Evolutionary conservation across 352 stramenopile genomes (phyloP).

Genomic region (Globisporangium canariense): DNA sequence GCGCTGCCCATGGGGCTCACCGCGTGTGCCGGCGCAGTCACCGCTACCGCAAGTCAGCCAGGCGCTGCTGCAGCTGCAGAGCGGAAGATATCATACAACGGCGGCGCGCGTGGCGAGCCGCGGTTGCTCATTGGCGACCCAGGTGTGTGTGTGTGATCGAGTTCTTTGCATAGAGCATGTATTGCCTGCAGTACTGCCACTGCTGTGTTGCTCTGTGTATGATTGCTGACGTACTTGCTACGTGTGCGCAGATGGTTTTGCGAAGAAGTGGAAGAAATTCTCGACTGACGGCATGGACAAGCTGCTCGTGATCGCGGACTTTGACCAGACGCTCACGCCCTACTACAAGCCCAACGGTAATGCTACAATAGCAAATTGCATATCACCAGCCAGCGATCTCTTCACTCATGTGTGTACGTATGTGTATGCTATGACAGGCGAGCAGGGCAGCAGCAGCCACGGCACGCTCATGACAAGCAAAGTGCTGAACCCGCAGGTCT

Average conservation of each 20-base stretch:
- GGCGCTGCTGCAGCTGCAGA: neutral
- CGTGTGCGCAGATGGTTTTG: conserved; percentile 24
- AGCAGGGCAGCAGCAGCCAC: conserved; percentile 24
- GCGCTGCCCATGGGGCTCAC: neutral
- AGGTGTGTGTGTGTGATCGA: neutral
- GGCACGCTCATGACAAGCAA: conserved; percentile 46
- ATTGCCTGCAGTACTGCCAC: neutral
- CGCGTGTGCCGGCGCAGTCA: neutral
- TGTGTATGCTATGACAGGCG: neutral
- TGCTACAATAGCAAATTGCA: neutral
- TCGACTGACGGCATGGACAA: conserved; percentile 55
- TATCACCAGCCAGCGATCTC: too few relatives aligned
- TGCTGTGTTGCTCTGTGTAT: neutral
- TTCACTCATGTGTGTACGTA: too few relatives aligned
- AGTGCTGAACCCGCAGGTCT: conserved; percentile 36
- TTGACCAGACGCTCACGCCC: conserved; percentile 79
- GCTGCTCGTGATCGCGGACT: conserved; percentile 79
- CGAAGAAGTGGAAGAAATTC: conserved; percentile 78
- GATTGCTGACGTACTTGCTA: neutral
- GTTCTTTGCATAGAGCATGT: neutral
- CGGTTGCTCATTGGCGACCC: conserved; percentile 2
- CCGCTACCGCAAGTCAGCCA: neutral
- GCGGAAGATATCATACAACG: conserved; percentile 1
- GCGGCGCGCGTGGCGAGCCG: neutral
- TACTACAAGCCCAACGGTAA: conserved; percentile 51